Base-by-base conservation (phyloP, 805 yeast species). In the Candida nemodendra region DNA sequence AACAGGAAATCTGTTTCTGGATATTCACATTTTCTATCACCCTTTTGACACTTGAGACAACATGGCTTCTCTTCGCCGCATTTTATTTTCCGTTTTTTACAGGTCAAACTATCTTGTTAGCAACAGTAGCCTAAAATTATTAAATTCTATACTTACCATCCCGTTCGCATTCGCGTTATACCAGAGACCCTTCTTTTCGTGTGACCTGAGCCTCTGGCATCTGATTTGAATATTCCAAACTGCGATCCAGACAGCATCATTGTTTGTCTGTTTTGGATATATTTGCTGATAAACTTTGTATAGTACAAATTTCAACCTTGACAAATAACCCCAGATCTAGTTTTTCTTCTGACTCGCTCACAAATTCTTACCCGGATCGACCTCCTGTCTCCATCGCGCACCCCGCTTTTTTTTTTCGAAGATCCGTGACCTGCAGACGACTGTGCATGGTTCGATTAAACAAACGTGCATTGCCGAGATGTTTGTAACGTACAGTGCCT, bases 11-110 rank as follows among this genome's bases (percentile, higher is more conserved):
- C 35, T 11, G 35, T 7, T 8, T 24, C 38, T 4, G 45, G 45
- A 27, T 33, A 41, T n/a, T 22, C 24, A 31, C 45, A 41, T 9
- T 12, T 22, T 5, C 45, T 34, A 19, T 22, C 19, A 8, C 41
- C 29, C 30, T 33, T 36, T 5, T 12, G 15, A 22, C 45, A 41
- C 18, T 28, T 27, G 8, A n/a, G n/a, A 21, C 45, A 41, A 2
- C 9, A 15, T 2, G 45, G 45, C 12, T 27, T 30, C 19, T 41
- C 36, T 18, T 41, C 41, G 13, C 33, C 41, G 27, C 45, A 41
- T 19, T 41, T 41, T 27, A 41, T 34, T 29, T 41, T 41, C n/a
- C 45, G 45, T 18, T 33, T 30, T 27, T 41, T 41, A 31, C 45
- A 41, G 4, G 39, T 39, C 12, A 30, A 5, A 22, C 44, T 39